phyloP scores from a whole-genome alignment of 2,329 filamentous ascomycete species.

The Pseudonectria foliicola region DNA sequence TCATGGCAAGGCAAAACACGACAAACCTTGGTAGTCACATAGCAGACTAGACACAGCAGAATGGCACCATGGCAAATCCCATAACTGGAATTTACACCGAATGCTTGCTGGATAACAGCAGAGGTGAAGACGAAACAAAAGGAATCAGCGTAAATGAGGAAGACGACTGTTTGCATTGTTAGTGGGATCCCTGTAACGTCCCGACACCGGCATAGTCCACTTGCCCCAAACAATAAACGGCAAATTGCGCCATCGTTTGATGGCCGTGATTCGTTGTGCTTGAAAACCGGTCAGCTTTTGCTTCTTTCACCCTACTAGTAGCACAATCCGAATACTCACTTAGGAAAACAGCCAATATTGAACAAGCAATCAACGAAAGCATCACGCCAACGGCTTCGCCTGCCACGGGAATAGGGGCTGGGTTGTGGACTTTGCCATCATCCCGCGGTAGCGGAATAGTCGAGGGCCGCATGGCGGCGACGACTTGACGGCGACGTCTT shows the following conservation, averaged over 20 bases:
- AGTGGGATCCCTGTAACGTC: neutral
- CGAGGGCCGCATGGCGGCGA: no score
- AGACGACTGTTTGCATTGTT: conserved; percentile 39
- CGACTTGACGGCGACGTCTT: no score
- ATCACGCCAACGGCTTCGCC: conserved; percentile 30
- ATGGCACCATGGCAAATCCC: conserved; percentile 51
- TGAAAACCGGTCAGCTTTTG: conserved; percentile 3
- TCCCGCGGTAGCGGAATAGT: no score
- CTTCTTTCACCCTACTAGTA: neutral
- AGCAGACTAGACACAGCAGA: conserved; percentile 53
- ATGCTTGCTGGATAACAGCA: conserved; percentile 48
- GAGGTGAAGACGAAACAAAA: conserved; percentile 53
- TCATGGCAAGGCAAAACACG: conserved; percentile 3
- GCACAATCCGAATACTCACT: conserved; percentile 19
- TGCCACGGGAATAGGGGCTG: conserved; percentile 22
- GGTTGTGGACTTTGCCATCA: no score
- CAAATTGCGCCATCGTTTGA: conserved; percentile 33
- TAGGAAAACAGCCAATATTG: conserved; percentile 29
- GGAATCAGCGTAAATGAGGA: conserved; percentile 54
- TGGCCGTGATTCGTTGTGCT: conserved; percentile 31
- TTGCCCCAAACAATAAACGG: conserved; percentile 38
- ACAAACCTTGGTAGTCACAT: conserved; percentile 55
- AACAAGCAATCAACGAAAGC: conserved; percentile 27
- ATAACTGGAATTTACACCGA: conserved; percentile 46
- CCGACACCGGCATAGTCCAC: conserved; percentile 10